Evolutionary conservation across 441 rosid species (phyloP), one percentile per base, ranked within the genome.

Genomic region (Gossypium trilobum): DNA sequence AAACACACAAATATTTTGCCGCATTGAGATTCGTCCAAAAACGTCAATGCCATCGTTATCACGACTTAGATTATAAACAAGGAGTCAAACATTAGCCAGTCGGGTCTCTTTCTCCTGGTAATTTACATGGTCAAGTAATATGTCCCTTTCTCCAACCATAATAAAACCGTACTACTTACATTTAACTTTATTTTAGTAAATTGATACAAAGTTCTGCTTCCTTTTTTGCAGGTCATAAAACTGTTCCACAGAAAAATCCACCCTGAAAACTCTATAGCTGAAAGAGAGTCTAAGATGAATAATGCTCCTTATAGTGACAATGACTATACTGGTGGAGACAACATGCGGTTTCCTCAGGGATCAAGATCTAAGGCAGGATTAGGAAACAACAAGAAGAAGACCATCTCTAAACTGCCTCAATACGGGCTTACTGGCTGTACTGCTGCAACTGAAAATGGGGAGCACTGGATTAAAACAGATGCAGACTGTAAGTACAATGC

Each of bases 401-500:
- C 70, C 75, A 75, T 76, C 80, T 74, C 73, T 68, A 82, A 80
- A 78, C 78, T 74, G 74, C 79, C 67, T 63, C 82, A 77, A 19
- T 56, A 78, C 69, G 77, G 75, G 52, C 78, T 78, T 62, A 74
- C 50, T 27, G 78, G 79, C 78, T 79, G 72, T 31, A 70, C 72
- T 68, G 80, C 87, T 54, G 79, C 88, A 75, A 75, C 77, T 39
- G 81, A 78, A 68, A 82, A 81, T 56, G 76, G 82, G 73, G 97
- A 86, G 82, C 86, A 87, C 87, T 93, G 97, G 97, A 91, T 93
- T 88, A 90, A 87, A 82, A 87, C 96, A 74, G 97, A 93, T 76
- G 89, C 89, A 77, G 90, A 93, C 76, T 93, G 96, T 91, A 87
- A 93, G 98, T 91, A 50, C 72, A 50, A 44, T 75, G 27, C 33